Evolutionary conservation across 2,329 filamentous ascomycete species (phyloP).

Genomic region (Botrytis porri): DNA sequence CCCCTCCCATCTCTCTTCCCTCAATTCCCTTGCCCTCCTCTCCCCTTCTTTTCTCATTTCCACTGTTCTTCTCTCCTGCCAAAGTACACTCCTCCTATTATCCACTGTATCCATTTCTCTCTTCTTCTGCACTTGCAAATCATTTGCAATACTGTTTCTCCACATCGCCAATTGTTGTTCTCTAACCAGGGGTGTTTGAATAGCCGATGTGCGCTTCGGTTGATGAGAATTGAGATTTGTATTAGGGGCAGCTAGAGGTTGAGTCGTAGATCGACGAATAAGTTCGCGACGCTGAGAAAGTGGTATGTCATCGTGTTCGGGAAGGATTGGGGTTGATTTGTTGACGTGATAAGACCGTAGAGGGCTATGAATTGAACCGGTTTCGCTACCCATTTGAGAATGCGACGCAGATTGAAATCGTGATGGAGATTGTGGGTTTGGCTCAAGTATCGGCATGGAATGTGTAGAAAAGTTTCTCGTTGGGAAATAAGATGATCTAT

Average conservation of each 20-base stretch:
- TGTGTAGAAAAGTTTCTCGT: constrained; percentile 4
- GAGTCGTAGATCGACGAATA: constrained; percentile 45
- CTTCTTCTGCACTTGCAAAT: constrained; percentile 47
- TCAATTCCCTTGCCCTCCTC: constrained; percentile 53
- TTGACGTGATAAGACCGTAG: not conserved
- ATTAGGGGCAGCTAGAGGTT: constrained; percentile 28
- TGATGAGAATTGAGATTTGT: constrained; percentile 52
- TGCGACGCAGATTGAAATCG: not conserved
- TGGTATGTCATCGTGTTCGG: constrained; percentile 64
- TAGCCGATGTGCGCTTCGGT: constrained; percentile 47
- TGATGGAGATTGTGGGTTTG: constrained; percentile 23
- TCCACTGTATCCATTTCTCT: constrained; percentile 45
- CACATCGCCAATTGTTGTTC: constrained; percentile 64
- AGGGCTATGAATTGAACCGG: constrained; percentile 41
- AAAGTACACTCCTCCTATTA: constrained; percentile 52
- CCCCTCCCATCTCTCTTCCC: constrained; percentile 64
- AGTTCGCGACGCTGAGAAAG: constrained; percentile 64
- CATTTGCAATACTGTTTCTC: constrained; percentile 62
- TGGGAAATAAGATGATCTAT: constrained; percentile 28
- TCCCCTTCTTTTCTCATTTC: constrained; percentile 58
- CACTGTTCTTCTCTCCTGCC: constrained; percentile 55
- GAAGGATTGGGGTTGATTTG: constrained; percentile 34
- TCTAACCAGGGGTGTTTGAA: constrained; percentile 46
- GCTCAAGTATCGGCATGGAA: constrained; percentile 25
- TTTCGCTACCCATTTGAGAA: constrained; percentile 40